Evolutionary conservation across 1,284 basidiomycete genomes (phyloP), one percentile per base, ranked within the genome.

Genomic region (Apiotrichum akiyoshidainum): DNA sequence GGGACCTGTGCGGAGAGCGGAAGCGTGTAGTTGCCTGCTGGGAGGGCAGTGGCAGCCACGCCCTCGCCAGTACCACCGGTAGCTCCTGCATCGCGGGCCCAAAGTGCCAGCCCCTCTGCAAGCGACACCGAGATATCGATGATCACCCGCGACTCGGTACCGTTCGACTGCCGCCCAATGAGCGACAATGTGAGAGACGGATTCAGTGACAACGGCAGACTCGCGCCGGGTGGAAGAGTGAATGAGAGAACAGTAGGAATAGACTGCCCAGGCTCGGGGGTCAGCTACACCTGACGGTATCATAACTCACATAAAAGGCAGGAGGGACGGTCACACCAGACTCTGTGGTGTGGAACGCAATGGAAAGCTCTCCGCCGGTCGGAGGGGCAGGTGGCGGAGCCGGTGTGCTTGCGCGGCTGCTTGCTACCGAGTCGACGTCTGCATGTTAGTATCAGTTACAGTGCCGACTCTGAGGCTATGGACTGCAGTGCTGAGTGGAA

Each of bases 1-100:
- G 73, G 74, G 12, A 76, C 67, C 58, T 74, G 70, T 6, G 73
- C 73, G 17, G 68, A 71, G 8, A 76, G 61, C 1, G 73, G 74
- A 3, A 76, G 65, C 21, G 68, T 69, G 61, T 72, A 75, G 26
- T 63, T 69, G 16, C 51, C 51, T 14, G 39, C 40, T 11, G 51
- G 51, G 12, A 52, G 41, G 1, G 49, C 2, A 31, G 14, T 41
- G 1, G 22, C 39, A 34, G 6, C 40, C 4, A 16, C n/a, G n/a
- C 5, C 19, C 17, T 44, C n/a, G 31, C n/a, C 37, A 2, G 42
- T 3, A 11, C 16, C 17, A 9, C 10, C 8, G 4, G 42, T 44
- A 6, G 60, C 58, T 16, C 56, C 46, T 8, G 74, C 74, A 37
- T 76, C 73, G 26, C 69, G 60, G n/a, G 67, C 65, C 74, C 74